Evolutionary conservation across 2,329 filamentous ascomycete genomes (phyloP).

Genomic region (Apiospora aurea): DNA sequence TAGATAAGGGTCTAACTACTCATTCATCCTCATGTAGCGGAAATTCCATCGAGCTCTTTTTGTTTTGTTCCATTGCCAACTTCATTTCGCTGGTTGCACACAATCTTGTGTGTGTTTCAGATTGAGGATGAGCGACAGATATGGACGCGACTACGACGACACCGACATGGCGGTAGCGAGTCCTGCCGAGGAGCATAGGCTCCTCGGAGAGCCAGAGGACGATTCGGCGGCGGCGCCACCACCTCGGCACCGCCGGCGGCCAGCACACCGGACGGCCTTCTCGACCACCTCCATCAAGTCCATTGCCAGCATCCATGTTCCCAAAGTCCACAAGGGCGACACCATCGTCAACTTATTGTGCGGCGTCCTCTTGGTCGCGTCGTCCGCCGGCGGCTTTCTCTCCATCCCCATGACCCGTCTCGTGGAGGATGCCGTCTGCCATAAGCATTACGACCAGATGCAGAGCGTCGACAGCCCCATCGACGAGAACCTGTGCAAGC

Average conservation of each 20-base stretch:
- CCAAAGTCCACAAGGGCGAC: constrained; percentile 35
- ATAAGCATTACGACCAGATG: constrained; percentile 42
- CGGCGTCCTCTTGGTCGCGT: constrained; percentile 42
- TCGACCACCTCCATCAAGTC: constrained; percentile 37
- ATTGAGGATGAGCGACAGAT: constrained; percentile 2
- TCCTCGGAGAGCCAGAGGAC: neutral
- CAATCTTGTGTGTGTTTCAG: neutral
- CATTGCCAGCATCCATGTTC: constrained; percentile 32
- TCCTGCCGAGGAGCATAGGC: neutral
- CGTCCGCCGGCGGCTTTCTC: constrained; percentile 40
- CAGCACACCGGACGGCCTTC: constrained; percentile 30
- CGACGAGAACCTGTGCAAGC: constrained; percentile 47
- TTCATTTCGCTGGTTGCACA: neutral
- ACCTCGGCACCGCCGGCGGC: constrained; percentile 29
- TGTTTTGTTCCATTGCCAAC: neutral
- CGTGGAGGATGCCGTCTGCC: constrained; percentile 48
- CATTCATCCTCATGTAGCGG: neutral
- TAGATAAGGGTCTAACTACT: neutral
- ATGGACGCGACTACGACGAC: constrained; percentile 5
- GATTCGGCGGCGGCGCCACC: neutral
- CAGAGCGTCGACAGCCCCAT: constrained; percentile 38
- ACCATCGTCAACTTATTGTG: constrained; percentile 44
- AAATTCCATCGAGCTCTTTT: neutral
- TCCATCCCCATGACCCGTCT: constrained; percentile 44
- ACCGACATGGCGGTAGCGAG: neutral